Conservation (phyloP, 768 basidiomycete species). For the Tricholoma saponaceum region DNA sequence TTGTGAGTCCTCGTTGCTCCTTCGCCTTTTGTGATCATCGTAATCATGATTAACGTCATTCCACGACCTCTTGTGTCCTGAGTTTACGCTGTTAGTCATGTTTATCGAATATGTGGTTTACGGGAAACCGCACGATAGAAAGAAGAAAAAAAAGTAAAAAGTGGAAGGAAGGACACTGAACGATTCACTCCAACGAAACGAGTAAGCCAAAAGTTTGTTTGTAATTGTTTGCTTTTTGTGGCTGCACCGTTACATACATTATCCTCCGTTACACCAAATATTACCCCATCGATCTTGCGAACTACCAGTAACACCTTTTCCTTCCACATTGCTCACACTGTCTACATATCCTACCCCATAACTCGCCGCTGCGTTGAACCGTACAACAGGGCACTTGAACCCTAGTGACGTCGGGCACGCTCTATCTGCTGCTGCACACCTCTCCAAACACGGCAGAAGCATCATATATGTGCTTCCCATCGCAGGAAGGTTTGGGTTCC, state of each 20-base stretch:
- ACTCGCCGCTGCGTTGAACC: slow-evolving; percentile 60
- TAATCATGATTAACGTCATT: slow-evolving; percentile 47
- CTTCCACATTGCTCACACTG: slow-evolving; percentile 40
- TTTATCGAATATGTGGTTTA: slow-evolving; percentile 50
- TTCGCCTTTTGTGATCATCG: slow-evolving; percentile 50
- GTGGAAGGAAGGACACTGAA: slow-evolving; percentile 3
- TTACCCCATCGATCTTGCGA: slow-evolving; percentile 70
- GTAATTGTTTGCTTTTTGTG: not conserved
- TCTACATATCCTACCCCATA: slow-evolving; percentile 81
- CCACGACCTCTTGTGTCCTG: slow-evolving; percentile 82
- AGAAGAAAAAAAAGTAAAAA: slow-evolving; percentile 21
- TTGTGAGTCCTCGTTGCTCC: slow-evolving; percentile 43
- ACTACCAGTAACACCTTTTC: slow-evolving; percentile 46
- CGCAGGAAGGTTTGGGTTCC: slow-evolving; percentile 47
- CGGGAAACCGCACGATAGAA: slow-evolving; percentile 79
- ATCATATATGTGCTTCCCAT: slow-evolving; percentile 46
- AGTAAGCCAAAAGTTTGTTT: not conserved
- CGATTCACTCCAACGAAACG: slow-evolving; percentile 10
- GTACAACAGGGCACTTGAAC: slow-evolving; percentile 60
- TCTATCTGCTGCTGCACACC: slow-evolving; percentile 67
- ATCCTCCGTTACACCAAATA: slow-evolving; percentile 61
- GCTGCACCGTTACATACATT: not conserved
- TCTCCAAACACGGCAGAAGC: slow-evolving; percentile 77
- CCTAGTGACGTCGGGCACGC: slow-evolving; percentile 73
- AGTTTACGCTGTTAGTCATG: slow-evolving; percentile 73